A percentile compares a stretch with the other conserved stretches of the same genome.
Evolutionary conservation across 148 eudicot genomes (phyloP).

Genomic region (Polygonum maritimum): DNA sequence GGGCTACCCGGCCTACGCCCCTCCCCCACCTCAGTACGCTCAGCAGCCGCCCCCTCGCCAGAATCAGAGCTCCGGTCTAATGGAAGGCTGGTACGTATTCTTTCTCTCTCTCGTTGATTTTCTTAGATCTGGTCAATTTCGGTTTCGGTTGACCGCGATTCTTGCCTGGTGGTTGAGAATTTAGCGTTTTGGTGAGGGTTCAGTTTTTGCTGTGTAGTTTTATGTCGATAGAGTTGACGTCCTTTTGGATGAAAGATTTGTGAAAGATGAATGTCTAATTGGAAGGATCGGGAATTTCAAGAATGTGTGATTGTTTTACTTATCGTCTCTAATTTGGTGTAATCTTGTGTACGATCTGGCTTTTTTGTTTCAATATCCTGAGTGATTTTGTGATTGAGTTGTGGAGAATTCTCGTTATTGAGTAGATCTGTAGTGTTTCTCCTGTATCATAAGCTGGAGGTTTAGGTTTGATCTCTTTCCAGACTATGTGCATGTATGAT

Average conservation of each 20-base stretch:
- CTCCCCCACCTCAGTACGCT: too few species aligned
- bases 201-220: background rate
- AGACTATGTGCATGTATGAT: background rate
- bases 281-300: background rate
- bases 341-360: background rate
- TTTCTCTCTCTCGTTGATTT: background rate
- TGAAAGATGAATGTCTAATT: background rate
- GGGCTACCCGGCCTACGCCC: too few species aligned
- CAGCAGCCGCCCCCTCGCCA: background rate
- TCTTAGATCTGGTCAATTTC: background rate
- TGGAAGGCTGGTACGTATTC: conserved; percentile 6
- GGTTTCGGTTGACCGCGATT: background rate
- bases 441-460: background rate
- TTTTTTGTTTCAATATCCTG: too few species aligned
- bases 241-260: background rate
- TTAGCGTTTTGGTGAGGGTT: background rate
- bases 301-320: too few species aligned
- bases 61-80: conserved; percentile 5
- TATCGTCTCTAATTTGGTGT: background rate
- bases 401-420: background rate
- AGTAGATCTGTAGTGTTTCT: background rate
- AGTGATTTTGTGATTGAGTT: too few species aligned
- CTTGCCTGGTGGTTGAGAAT: background rate
- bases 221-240: background rate
- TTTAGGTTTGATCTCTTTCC: background rate